Percentiles rank a stretch among this genome's conserved stretches.
phyloP scores from a whole-genome alignment of 495 filamentous ascomycete genomes.

The Trichoderma reesei region DNA sequence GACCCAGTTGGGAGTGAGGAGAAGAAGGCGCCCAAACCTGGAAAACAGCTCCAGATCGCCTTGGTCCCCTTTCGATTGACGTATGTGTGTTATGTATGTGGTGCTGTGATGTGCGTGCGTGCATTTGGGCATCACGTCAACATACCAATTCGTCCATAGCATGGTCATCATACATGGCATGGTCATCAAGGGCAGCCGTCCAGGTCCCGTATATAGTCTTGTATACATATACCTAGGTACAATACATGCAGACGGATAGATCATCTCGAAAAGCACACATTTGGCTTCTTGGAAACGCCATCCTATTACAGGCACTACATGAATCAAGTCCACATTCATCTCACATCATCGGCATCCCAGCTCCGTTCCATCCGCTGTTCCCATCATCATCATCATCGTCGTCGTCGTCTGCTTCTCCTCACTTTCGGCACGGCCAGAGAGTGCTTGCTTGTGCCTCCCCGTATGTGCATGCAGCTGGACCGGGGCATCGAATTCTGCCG shows the following conservation, averaged over 20 bases:
- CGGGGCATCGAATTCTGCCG: constrained; percentile 8
- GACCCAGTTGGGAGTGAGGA: neutral
- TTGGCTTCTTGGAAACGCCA: neutral
- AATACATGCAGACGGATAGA: too few species aligned
- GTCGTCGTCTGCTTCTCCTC: neutral
- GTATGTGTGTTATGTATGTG: neutral
- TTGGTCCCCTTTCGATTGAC: neutral
- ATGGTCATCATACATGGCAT: neutral
- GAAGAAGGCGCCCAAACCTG: too few species aligned
- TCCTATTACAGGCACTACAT: neutral
- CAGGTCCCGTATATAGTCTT: too few species aligned
- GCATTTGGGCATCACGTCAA: neutral
- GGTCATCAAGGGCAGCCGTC: neutral
- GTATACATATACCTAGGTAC: too few species aligned
- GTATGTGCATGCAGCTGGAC: neutral
- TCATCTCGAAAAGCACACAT: too few species aligned
- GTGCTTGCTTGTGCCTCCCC: too few species aligned
- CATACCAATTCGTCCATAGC: neutral
- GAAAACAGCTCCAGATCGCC: neutral
- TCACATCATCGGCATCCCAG: neutral
- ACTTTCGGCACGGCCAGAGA: constrained; percentile 2
- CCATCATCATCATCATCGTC: too few species aligned
- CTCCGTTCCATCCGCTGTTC: neutral
- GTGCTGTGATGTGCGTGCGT: neutral
- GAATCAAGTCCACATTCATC: neutral